Evolutionary conservation across 140 eudicot genomes (phyloP).

Genomic region (Erigeron philadelphicus): DNA sequence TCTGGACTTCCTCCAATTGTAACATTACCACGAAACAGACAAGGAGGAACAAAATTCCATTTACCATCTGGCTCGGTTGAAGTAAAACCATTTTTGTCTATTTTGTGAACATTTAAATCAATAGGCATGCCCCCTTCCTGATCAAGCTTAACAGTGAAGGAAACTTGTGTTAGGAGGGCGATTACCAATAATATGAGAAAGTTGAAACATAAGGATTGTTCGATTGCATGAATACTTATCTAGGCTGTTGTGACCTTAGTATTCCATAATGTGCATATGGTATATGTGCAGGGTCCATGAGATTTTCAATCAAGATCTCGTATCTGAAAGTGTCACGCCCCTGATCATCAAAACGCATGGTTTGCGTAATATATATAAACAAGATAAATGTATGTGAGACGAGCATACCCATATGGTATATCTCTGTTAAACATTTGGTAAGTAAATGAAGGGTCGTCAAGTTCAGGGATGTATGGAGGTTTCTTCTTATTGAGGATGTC

Average conservation of each 20-base stretch:
- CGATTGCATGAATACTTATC: conserved; percentile 38
- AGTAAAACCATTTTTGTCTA: conserved; percentile 42
- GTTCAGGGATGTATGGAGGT: conserved; percentile 65
- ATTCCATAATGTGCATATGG: conserved; percentile 60
- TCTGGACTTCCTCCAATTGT: conserved; percentile 23
- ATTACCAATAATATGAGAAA: neutral
- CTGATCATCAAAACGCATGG: neutral
- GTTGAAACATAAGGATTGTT: neutral
- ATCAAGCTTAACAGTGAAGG: conserved; percentile 52
- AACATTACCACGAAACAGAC: conserved; percentile 38
- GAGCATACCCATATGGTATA: conserved; percentile 52
- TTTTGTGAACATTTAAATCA: conserved; percentile 31
- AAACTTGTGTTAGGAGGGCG: conserved; percentile 26
- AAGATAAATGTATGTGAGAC: too few species aligned
- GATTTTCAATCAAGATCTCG: conserved; percentile 58
- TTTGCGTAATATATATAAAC: too few species aligned
- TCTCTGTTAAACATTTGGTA: conserved; percentile 53
- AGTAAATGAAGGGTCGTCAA: conserved; percentile 71
- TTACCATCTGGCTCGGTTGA: conserved; percentile 30
- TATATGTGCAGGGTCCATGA: conserved; percentile 73
- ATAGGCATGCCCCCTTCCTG: conserved; percentile 62
- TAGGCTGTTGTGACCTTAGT: conserved; percentile 31
- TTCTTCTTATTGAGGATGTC: conserved; percentile 48
- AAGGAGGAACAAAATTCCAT: conserved; percentile 49
- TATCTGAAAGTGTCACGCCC: conserved; percentile 33